These are phyloP conservation scores for Pseudopyricularia javanii DNA, from an alignment of 2,329 filamentous ascomycete species.

Conservation along the genomic window DNA sequence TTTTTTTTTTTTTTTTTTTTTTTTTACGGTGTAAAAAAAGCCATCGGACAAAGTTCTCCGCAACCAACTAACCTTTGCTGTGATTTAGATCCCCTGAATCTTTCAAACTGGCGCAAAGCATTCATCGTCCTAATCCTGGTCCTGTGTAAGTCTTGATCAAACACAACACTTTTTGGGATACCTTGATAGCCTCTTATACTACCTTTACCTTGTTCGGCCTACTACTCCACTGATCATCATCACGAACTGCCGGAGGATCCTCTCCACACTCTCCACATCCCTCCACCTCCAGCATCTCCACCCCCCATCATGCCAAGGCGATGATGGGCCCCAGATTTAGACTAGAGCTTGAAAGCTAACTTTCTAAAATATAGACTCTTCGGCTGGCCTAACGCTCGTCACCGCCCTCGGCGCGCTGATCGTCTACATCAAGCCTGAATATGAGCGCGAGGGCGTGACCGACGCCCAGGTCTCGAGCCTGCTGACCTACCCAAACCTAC, in stretches of 20 bases:
- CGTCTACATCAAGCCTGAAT: constrained; percentile 15
- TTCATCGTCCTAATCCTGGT: constrained; percentile 13
- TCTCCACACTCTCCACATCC: neutral
- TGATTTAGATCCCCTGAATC: constrained; percentile 15
- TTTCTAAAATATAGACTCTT: neutral
- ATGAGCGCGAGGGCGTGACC: constrained; percentile 6
- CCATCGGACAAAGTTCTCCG: no score
- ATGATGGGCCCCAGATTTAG: neutral
- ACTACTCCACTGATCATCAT: neutral
- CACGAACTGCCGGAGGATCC: neutral
- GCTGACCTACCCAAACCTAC: constrained; percentile 22
- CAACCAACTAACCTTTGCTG: neutral
- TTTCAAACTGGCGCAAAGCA: constrained; percentile 18
- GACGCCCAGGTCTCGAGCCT: constrained; percentile 7
- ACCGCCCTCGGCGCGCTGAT: constrained; percentile 12
- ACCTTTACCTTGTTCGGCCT: no score
- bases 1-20: neutral
- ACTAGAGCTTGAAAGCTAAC: neutral
- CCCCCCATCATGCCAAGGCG: no score
- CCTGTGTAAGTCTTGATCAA: constrained; percentile 13
- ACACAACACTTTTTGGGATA: no score
- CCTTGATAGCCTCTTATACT: no score
- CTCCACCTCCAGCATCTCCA: no score
- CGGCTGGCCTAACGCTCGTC: neutral
- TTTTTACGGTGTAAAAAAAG: neutral